phyloP scores from a whole-genome alignment of 352 stramenopile species.

The Phytophthora parvispora region DNA sequence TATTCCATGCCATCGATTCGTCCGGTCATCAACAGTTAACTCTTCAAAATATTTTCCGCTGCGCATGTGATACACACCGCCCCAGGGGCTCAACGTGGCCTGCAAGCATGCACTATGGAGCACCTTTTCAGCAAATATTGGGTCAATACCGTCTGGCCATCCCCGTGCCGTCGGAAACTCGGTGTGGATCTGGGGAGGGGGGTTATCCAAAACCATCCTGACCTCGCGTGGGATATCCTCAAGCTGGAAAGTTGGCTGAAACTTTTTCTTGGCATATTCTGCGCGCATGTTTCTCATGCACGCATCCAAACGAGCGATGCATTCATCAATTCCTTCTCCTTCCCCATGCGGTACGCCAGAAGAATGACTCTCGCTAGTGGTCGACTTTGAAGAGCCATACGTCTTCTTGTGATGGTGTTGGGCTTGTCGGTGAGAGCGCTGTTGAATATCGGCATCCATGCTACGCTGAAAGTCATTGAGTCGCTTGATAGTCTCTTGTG shows the following conservation, averaged over 20 bases:
- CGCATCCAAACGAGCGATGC: slow-evolving; percentile 27
- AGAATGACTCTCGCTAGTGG: not conserved
- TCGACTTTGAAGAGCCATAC: not conserved
- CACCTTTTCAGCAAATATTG: slow-evolving; percentile 22
- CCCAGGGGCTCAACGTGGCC: slow-evolving; percentile 22
- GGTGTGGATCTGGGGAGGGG: slow-evolving; percentile 17
- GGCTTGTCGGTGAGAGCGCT: not conserved
- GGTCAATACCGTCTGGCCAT: slow-evolving; percentile 30
- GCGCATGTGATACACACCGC: slow-evolving; percentile 12
- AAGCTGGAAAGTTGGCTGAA: not conserved
- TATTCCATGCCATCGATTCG: slow-evolving; percentile 37
- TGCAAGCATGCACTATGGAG: slow-evolving; percentile 32
- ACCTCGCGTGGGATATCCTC: slow-evolving; percentile 25
- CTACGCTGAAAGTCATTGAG: slow-evolving; percentile 16
- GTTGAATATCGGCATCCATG: slow-evolving; percentile 10
- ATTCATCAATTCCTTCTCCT: slow-evolving; percentile 22
- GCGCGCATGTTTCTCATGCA: slow-evolving; percentile 11
- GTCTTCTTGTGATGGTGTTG: not conserved
- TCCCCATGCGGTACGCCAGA: not conserved
- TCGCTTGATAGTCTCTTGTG: not conserved
- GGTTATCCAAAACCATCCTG: slow-evolving; percentile 7
- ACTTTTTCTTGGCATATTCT: not conserved
- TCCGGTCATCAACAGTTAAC: not conserved
- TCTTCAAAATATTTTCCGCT: slow-evolving; percentile 8
- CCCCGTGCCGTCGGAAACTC: slow-evolving; percentile 32